phyloP scores from a whole-genome alignment of 2,329 filamentous ascomycete species.

The Leptographium lundbergii region DNA sequence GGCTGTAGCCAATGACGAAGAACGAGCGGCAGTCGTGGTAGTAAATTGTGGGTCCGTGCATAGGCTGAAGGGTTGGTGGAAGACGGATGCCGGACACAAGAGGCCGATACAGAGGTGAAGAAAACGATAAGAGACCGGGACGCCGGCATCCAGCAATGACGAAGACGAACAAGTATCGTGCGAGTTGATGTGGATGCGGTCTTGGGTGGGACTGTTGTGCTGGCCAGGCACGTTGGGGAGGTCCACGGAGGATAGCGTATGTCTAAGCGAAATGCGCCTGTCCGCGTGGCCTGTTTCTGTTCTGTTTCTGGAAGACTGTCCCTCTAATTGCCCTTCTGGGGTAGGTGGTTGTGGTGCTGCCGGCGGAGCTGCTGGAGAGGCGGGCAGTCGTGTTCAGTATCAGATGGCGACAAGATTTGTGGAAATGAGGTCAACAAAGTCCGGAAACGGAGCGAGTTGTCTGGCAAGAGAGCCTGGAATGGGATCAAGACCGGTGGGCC shows the following conservation, averaged over 20 bases:
- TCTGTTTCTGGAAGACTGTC: conserved; percentile 1
- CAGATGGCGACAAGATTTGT: background rate
- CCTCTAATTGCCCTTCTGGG: conserved; percentile 2
- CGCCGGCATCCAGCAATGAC: background rate
- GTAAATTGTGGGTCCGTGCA: background rate
- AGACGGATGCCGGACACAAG: background rate
- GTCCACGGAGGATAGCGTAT: conserved; percentile 1
- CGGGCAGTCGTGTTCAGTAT: background rate
- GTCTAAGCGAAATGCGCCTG: background rate
- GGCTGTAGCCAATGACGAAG: conserved; percentile 5
- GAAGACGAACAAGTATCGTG: background rate
- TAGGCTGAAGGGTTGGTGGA: background rate
- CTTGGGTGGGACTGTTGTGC: background rate
- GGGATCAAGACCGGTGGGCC: background rate
- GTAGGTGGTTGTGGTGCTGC: background rate
- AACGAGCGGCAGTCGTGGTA: conserved; percentile 1
- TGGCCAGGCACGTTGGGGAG: background rate
- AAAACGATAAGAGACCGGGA: background rate
- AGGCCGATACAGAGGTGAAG: background rate
- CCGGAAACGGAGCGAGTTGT: background rate
- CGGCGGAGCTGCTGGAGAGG: background rate
- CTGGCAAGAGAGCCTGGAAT: background rate
- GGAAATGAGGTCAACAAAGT: background rate
- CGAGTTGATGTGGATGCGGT: background rate
- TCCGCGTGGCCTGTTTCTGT: conserved; percentile 5